Conservation (phyloP, 2,329 filamentous ascomycete species). For the Calycina marina region DNA sequence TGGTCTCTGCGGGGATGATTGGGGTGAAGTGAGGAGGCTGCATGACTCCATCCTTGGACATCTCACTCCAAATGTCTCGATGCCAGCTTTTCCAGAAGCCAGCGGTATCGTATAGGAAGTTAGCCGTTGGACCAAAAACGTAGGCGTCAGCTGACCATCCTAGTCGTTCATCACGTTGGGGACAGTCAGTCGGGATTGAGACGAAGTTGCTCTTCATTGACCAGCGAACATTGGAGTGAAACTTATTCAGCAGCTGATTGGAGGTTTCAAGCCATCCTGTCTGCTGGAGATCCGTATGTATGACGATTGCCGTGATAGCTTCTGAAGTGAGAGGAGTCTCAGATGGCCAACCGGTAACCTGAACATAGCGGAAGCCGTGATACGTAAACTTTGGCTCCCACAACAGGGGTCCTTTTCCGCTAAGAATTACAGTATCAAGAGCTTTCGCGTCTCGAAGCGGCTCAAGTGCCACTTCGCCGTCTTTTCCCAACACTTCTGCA, state of each 20-base stretch:
- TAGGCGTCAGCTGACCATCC: conserved; percentile 34
- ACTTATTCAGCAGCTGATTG: conserved; percentile 26
- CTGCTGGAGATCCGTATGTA: conserved; percentile 14
- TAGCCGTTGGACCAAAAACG: conserved; percentile 30
- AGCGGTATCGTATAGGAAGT: too few relatives aligned
- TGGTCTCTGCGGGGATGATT: too few relatives aligned
- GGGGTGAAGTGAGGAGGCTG: too few relatives aligned
- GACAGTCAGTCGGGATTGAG: conserved; percentile 31
- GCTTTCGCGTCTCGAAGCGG: conserved; percentile 27
- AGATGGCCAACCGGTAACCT: conserved; percentile 10
- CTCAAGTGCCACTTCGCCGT: conserved; percentile 27
- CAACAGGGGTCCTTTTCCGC: conserved; percentile 20
- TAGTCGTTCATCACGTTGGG: conserved; percentile 32
- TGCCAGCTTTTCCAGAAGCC: too few relatives aligned
- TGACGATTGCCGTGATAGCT: conserved; percentile 14
- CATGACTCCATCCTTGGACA: too few relatives aligned
- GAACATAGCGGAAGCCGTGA: conserved; percentile 32
- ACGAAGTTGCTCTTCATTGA: conserved; percentile 33
- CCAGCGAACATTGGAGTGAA: conserved; percentile 32
- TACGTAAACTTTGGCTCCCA: conserved; percentile 31
- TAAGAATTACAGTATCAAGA: conserved; percentile 24
- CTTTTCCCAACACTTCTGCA: conserved; percentile 30
- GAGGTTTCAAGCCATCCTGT: conserved; percentile 15
- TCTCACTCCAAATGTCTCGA: too few relatives aligned
- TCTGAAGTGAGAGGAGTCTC: background rate